Percentiles rank a stretch among this genome's conserved stretches.
Evolutionary conservation across 129 eudicot genomes (phyloP).

Genomic region (Flaveria ramosissima): DNA sequence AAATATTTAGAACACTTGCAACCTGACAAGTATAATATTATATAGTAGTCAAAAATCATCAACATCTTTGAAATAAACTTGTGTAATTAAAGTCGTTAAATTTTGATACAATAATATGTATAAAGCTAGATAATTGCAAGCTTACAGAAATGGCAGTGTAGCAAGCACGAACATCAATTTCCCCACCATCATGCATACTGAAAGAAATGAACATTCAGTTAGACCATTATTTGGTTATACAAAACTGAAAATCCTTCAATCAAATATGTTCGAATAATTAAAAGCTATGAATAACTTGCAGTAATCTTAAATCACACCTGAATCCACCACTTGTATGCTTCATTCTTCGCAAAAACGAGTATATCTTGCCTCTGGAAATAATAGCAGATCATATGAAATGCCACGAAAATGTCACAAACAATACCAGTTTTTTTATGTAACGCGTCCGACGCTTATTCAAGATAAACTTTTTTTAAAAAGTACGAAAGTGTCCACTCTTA

Average conservation of each 20-base stretch:
- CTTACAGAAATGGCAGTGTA: conserved; percentile 96
- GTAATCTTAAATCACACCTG: conserved; percentile 49
- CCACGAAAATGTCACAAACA: conserved; percentile 13
- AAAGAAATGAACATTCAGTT: conserved; percentile 19
- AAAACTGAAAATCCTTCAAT: not conserved
- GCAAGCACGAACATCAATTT: conserved; percentile 96
- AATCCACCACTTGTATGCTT: conserved; percentile 77
- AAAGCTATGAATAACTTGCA: conserved; percentile 2
- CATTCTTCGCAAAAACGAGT: conserved; percentile 74
- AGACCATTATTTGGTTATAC: not conserved
- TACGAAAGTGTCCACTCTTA: not conserved
- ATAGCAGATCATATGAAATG: conserved; percentile 21
- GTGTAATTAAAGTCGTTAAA: not conserved
- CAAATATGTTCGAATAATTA: conserved; percentile 5
- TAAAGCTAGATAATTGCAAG: not conserved
- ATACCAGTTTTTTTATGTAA: not conserved
- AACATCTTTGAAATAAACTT: not conserved
- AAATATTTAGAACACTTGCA: conserved; percentile 75
- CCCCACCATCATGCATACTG: conserved; percentile 99
- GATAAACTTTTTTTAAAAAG: too few relatives aligned
- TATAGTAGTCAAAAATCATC: conserved; percentile 12
- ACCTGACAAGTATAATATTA: conserved; percentile 45
- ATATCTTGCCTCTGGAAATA: conserved; percentile 54
- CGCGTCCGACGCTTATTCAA: not conserved
- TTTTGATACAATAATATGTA: not conserved